Conservation (phyloP, 176 grass and related monocot genomes). For the Cymbopogon citratus region DNA sequence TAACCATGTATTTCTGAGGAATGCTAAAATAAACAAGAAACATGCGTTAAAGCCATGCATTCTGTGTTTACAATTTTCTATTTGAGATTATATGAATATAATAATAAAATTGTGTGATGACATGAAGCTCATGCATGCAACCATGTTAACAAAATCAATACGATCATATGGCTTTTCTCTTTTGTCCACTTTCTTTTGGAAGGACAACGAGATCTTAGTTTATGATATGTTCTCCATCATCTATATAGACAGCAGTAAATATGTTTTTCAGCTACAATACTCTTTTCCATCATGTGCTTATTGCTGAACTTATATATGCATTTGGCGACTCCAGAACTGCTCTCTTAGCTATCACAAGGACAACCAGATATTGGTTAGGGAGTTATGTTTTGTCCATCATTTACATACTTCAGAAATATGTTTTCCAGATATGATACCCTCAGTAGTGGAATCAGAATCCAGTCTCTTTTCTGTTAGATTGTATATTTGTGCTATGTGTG, state of each 20-base stretch:
- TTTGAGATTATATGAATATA: background rate
- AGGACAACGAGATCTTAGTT: background rate
- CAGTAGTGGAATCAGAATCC: background rate
- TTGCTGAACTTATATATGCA: background rate
- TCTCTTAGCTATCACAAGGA: background rate
- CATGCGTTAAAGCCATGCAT: background rate
- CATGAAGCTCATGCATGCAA: background rate
- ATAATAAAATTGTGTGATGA: background rate
- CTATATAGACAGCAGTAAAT: background rate
- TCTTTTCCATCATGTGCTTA: background rate
- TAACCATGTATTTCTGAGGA: background rate
- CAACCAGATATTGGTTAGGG: background rate
- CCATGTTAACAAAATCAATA: background rate
- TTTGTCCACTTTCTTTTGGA: background rate
- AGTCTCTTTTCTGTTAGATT: background rate
- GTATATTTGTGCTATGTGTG: too few species aligned
- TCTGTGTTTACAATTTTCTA: background rate
- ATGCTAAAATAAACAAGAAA: background rate
- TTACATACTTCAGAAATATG: background rate
- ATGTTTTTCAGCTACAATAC: background rate
- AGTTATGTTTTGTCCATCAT: background rate
- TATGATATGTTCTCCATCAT: background rate
- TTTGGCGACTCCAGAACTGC: background rate
- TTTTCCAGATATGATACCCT: background rate
- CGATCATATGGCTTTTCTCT: background rate